phyloP scores from a whole-genome alignment of 2,329 filamentous ascomycete genomes.

The Clonostachys rhizophaga region DNA sequence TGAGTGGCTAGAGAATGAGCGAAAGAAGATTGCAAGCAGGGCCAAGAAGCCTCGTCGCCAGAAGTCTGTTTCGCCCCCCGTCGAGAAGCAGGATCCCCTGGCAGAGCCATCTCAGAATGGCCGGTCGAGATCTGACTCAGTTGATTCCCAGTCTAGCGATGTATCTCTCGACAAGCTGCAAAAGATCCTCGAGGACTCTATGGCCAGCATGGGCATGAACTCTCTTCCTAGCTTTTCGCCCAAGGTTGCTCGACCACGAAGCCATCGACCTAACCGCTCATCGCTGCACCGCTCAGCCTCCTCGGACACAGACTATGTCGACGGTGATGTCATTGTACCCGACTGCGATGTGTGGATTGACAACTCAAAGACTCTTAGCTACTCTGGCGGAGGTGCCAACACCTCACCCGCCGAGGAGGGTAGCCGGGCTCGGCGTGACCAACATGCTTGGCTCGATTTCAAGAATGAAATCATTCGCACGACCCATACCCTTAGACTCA shows the following conservation, averaged over 20 bases:
- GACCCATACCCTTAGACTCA: conserved; percentile 81
- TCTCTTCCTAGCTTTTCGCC: conserved; percentile 20
- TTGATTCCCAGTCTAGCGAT: conserved; percentile 62
- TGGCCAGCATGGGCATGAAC: conserved; percentile 47
- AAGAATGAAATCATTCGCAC: conserved; percentile 90
- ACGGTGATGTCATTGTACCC: conserved; percentile 79
- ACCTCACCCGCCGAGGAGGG: conserved; percentile 31
- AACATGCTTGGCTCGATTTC: conserved; percentile 77
- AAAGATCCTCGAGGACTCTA: conserved; percentile 67
- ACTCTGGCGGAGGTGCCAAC: conserved; percentile 51
- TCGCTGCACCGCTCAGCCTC: conserved; percentile 49
- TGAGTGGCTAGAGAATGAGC: conserved; percentile 82
- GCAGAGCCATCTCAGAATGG: background rate
- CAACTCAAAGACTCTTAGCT: conserved; percentile 84
- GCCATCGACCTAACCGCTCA: conserved; percentile 13
- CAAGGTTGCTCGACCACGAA: conserved; percentile 35
- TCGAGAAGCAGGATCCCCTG: conserved; percentile 12
- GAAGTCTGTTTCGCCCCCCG: conserved; percentile 31
- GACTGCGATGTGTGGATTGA: conserved; percentile 81
- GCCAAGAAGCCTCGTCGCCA: conserved; percentile 33
- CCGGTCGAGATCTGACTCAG: conserved; percentile 42
- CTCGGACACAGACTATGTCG: conserved; percentile 81
- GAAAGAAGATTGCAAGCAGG: conserved; percentile 52
- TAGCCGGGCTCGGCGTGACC: conserved; percentile 35
- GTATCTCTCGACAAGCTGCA: conserved; percentile 78